A percentile compares a stretch with the other conserved stretches of the same genome.
phyloP scores from a whole-genome alignment of 768 basidiomycete genomes.

The Hydnomerulius pinastri region DNA sequence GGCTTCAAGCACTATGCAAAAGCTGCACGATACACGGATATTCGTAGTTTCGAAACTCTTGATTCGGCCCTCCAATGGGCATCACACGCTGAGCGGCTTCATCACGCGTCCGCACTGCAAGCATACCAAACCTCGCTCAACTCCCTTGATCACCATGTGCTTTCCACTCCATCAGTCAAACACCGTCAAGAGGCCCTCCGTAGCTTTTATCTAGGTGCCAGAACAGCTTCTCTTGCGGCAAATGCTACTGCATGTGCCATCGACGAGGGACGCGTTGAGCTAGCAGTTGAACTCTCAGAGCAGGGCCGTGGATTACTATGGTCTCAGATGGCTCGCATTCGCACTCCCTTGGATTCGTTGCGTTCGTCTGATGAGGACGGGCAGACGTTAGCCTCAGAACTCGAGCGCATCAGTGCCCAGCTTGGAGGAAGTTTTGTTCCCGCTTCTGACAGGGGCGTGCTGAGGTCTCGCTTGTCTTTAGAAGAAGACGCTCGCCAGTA shows the following conservation, averaged over 20 bases:
- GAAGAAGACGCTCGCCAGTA: constrained; percentile 20
- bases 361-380: constrained; percentile 17
- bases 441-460: neutral
- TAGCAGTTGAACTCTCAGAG: constrained; percentile 38
- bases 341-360: constrained; percentile 26
- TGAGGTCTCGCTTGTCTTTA: constrained; percentile 1
- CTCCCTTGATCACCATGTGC: constrained; percentile 19
- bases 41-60: constrained; percentile 10
- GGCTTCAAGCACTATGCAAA: constrained; percentile 12
- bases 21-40: constrained; percentile 11
- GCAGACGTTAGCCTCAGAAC: constrained; percentile 22
- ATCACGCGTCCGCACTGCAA: constrained; percentile 20
- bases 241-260: constrained; percentile 32
- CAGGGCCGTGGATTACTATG: constrained; percentile 33
- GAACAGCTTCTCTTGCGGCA: constrained; percentile 15
- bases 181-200: constrained; percentile 14
- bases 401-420: constrained; percentile 22
- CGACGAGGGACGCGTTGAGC: constrained; percentile 11
- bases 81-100: neutral
- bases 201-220: neutral
- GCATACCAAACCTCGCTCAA: constrained; percentile 23
- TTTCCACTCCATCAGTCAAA: constrained; percentile 19
- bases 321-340: constrained; percentile 29
- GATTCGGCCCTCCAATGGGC: constrained; percentile 16
- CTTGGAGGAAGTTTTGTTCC: constrained; percentile 6